Evolutionary conservation across 805 yeast species (phyloP), one percentile per base, ranked within the genome.

Genomic region (Cyberlindnera mycetangii): DNA sequence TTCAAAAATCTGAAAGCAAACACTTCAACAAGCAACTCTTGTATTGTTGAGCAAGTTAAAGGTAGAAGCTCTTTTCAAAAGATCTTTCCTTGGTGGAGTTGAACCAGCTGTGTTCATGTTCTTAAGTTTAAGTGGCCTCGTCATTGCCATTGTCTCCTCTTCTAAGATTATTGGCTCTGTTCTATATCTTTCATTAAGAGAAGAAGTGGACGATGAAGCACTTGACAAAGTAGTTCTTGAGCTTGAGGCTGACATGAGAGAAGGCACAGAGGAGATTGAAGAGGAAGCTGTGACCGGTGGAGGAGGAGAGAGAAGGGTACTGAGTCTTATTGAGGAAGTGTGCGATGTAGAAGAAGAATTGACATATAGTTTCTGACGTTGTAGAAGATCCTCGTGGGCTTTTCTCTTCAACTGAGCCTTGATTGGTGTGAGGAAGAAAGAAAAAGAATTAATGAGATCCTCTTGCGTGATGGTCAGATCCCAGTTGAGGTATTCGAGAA

Each of bases 401-500:
- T 53, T 45, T 21, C 47, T 44, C 50, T 51, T 41, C 12, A 60
- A 36, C 27, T 57, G 53, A 7, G 54, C 66, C 67, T 85, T 87
- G 64, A 90, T 87, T 35, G 89, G 85, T 15, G 72, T 68, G 44
- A 92, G 68, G 69, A 92, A 88, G 22, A 89, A 89, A 39, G 83
- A 79, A 43, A 90, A 72, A 20, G 83, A 83, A 39, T 71, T 65
- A 45, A 80, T 70, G 47, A 92, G 75, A 54, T 92, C 98, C 27
- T 76, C 74, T 52, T 81, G 81, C 24, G 78, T 68, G 39, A 93
- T 81, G 20, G 77, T 72, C 38, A 93, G 72, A 57, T 88, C 82
- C 98, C 98, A 92, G 56, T 88, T 84, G 46, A 92, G 75, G 50
- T 88, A 79, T 39, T 76, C 78, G 39, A 92, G 78, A 56, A 93